These are phyloP conservation scores for Botrytis elliptica DNA, from an alignment of 2,329 filamentous ascomycete genomes.

Conservation along the genomic window DNA sequence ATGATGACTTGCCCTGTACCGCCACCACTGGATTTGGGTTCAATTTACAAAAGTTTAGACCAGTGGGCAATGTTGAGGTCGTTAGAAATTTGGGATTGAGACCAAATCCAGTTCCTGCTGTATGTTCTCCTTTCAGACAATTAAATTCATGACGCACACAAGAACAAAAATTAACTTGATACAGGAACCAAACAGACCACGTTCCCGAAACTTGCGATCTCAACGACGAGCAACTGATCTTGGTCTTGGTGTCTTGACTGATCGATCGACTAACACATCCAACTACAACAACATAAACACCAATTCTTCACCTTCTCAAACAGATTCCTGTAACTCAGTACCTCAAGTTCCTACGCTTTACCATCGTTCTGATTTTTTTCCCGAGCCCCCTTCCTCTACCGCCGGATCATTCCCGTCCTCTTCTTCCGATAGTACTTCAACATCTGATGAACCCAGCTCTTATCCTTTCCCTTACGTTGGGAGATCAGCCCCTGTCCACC, in stretches of 20 bases:
- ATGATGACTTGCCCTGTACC: constrained; percentile 51
- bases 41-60: constrained; percentile 44
- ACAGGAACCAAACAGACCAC: not conserved
- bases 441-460: not conserved
- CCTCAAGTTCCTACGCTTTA: not conserved
- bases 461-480: not conserved
- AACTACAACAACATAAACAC: not conserved
- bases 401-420: constrained; percentile 10
- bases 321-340: not conserved
- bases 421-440: not conserved
- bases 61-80: constrained; percentile 35
- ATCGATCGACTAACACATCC: not conserved
- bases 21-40: constrained; percentile 55
- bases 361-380: not conserved
- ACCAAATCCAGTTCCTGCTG: constrained; percentile 25
- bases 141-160: not conserved
- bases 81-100: constrained; percentile 36
- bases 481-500: not conserved
- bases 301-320: not conserved
- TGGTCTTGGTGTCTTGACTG: constrained; percentile 24
- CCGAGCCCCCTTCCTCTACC: constrained; percentile 3
- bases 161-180: not conserved
- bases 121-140: constrained; percentile 17
- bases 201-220: constrained; percentile 9
- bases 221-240: constrained; percentile 12